phyloP scores from a whole-genome alignment of 129 eudicot genomes.

The Helichrysum umbraculigerum region DNA sequence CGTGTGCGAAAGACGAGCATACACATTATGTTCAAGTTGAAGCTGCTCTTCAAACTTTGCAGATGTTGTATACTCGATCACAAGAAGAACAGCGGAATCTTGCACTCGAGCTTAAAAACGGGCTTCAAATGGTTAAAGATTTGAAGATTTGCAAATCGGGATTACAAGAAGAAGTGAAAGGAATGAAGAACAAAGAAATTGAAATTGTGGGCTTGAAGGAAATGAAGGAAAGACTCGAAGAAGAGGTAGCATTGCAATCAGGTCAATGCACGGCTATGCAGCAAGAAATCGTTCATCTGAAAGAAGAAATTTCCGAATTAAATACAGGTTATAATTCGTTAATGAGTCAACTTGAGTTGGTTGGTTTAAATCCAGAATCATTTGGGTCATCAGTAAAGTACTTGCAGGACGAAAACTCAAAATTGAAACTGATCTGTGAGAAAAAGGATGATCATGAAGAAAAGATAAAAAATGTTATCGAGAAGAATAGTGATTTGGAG shows the following conservation, averaged over 20 bases:
- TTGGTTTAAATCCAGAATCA: constrained; percentile 58
- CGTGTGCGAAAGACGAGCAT: constrained; percentile 55
- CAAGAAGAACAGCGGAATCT: constrained; percentile 81
- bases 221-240: constrained; percentile 81
- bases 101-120: constrained; percentile 62
- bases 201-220: constrained; percentile 58
- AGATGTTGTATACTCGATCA: constrained; percentile 65
- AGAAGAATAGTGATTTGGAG: constrained; percentile 49
- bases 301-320: constrained; percentile 61
- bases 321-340: constrained; percentile 54
- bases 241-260: constrained; percentile 60
- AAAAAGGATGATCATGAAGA: constrained; percentile 50
- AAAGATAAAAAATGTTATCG: constrained; percentile 47
- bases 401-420: constrained; percentile 73
- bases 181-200: constrained; percentile 44
- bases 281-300: constrained; percentile 48
- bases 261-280: constrained; percentile 56
- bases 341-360: constrained; percentile 60
- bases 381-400: constrained; percentile 54
- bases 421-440: constrained; percentile 49
- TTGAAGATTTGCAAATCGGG: constrained; percentile 54
- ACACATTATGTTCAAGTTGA: constrained; percentile 57
- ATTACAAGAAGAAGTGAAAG: constrained; percentile 63
- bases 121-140: constrained; percentile 66
- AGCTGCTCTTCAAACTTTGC: constrained; percentile 61